Base-by-base conservation (phyloP, 352 stramenopile species). In the Phytophthora citricola region DNA sequence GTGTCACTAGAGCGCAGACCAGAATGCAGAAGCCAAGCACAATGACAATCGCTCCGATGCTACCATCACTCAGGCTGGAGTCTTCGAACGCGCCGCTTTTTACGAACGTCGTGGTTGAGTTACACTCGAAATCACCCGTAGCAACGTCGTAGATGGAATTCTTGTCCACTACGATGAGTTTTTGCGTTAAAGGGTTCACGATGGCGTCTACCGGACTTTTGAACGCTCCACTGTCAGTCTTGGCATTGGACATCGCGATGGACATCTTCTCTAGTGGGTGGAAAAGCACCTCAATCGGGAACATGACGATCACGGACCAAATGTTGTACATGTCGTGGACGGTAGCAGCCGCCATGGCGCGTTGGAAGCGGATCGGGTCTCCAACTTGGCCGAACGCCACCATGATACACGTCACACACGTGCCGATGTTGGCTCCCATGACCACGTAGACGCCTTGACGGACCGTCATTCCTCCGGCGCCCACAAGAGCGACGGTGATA, bases 351-450 rank as follows among this genome's bases (percentile, higher is more conserved):
- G 64, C 77, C 74, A 89, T 81, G 8, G 77, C 81, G 8, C 79
- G 75, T 50, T 91, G 73, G 53, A 92, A 81, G 14, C 83, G 66
- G n/a, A 75, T 69, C 8, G 68, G 72, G 62, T 94, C 76, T 47
- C 73, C 75, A 48, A 97, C 86, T 32, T 96, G 89, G 34, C 82
- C 90, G 57, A 97, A 92, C 8, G 90, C 82, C 22, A 98, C 85
- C 67, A 97, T 97, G 48, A 89, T 95, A 55, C 89, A 95, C 38
- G 87, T 96, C 20, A 97, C 87, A 38, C 85, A 88, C 4, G 85
- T 94, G 34, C 91, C 92, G 51, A 92, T 86, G 65, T 97, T 97
- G 44, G 91, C 90, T 15, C 90, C 91, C 85, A 97, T 96, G 55
- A 98, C 76, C 58, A 97, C 87, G 59, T 88, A 95, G 39, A 96